phyloP scores from a whole-genome alignment of 345 rosid species.

The Populus ilicifolia region DNA sequence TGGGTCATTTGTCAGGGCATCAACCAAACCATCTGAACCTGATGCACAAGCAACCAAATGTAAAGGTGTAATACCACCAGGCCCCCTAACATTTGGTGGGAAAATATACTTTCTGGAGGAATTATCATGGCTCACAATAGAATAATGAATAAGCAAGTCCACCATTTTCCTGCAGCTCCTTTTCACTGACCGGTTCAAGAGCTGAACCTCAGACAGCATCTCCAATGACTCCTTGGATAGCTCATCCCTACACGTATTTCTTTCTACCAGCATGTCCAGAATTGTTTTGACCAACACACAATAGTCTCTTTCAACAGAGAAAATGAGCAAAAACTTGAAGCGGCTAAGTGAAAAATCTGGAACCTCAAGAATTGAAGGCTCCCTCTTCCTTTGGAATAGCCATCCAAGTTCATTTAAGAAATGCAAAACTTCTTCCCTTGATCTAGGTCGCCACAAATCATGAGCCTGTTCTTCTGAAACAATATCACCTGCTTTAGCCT shows the following conservation, averaged over 20 bases:
- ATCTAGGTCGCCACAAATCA: slow-evolving; percentile 40
- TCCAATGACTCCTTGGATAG: slow-evolving; percentile 47
- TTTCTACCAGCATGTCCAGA: slow-evolving; percentile 60
- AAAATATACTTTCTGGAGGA: slow-evolving; percentile 44
- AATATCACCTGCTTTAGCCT: slow-evolving; percentile 28
- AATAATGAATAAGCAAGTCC: slow-evolving; percentile 57
- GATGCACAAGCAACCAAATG: slow-evolving; percentile 83
- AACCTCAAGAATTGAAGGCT: slow-evolving; percentile 25
- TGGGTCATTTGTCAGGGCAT: slow-evolving; percentile 81
- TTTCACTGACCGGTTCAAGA: slow-evolving; percentile 71
- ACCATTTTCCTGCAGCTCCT: slow-evolving; percentile 63
- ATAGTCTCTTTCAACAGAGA: slow-evolving; percentile 71
- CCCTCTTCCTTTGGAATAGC: slow-evolving; percentile 66
- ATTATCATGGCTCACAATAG: slow-evolving; percentile 13
- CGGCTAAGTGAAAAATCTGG: slow-evolving; percentile 52
- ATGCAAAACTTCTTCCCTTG: slow-evolving; percentile 62
- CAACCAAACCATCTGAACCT: slow-evolving; percentile 55
- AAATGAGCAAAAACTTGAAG: slow-evolving; percentile 65
- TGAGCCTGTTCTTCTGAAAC: slow-evolving; percentile 42
- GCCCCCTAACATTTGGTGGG: slow-evolving; percentile 58
- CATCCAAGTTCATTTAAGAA: slow-evolving; percentile 93
- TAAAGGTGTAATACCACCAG: slow-evolving; percentile 77
- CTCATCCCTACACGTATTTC: slow-evolving; percentile 36
- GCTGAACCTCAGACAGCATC: slow-evolving; percentile 60
- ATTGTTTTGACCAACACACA: slow-evolving; percentile 56